Evolutionary conservation across 805 yeast genomes (phyloP).

Genomic region (Candida lessepsii): DNA sequence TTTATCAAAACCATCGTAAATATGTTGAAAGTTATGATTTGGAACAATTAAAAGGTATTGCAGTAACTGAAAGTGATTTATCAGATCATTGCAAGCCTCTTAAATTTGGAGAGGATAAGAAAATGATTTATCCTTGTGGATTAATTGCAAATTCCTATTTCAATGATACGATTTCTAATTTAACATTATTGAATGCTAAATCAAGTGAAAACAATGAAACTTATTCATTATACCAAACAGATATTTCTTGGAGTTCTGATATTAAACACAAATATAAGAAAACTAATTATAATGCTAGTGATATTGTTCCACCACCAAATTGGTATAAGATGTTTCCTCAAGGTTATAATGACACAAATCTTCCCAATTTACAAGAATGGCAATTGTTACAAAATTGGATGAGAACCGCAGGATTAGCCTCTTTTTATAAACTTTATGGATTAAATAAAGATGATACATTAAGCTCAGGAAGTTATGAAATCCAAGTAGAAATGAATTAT

Average conservation of each 20-base stretch:
- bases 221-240: constrained; percentile 46
- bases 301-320: constrained; percentile 92
- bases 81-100: constrained; percentile 39
- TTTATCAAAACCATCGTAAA: constrained; percentile 92
- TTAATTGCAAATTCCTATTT: constrained; percentile 88
- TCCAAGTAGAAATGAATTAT: constrained; percentile 71
- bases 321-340: constrained; percentile 80
- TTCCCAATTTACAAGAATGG: constrained; percentile 76
- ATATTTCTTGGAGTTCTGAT: constrained; percentile 87
- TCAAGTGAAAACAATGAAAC: constrained; percentile 44
- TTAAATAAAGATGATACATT: constrained; percentile 63
- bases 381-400: constrained; percentile 95
- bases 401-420: constrained; percentile 93
- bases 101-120: constrained; percentile 39
- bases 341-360: constrained; percentile 80
- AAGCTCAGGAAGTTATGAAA: constrained; percentile 63
- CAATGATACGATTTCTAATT: constrained; percentile 77
- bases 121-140: constrained; percentile 84
- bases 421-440: constrained; percentile 79
- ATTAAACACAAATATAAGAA: constrained; percentile 61
- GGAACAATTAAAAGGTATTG: constrained; percentile 75
- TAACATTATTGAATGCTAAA: constrained; percentile 44
- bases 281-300: constrained; percentile 62
- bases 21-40: constrained; percentile 84
- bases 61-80: constrained; percentile 53